Evolutionary conservation across 1,284 basidiomycete species (phyloP).

Genomic region (Inonotus hispidus): DNA sequence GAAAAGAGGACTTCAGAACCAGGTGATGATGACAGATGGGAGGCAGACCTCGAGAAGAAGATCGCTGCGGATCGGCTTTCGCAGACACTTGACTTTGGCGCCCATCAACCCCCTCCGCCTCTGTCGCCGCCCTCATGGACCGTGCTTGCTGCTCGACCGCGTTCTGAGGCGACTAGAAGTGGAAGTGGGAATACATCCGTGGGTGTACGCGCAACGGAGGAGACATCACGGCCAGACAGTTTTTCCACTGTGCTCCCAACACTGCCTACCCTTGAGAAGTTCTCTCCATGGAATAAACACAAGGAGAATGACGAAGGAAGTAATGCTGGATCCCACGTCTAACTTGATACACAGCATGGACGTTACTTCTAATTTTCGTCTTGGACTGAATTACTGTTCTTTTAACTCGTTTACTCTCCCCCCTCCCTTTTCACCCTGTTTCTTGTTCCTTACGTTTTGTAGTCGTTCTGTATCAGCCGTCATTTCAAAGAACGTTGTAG

Average conservation of each 20-base stretch:
- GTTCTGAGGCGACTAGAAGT: not conserved
- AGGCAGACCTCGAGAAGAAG: constrained; percentile 4
- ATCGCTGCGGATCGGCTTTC: not conserved
- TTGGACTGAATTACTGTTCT: not conserved
- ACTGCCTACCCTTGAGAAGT: constrained; percentile 6
- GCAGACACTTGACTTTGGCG: constrained; percentile 7
- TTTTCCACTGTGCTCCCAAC: constrained; percentile 7
- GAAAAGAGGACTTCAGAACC: not conserved
- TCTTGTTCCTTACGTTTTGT: not conserved
- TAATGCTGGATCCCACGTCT: not conserved
- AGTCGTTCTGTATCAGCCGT: no score
- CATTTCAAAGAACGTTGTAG: no score
- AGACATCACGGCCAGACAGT: not conserved
- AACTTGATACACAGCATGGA: not conserved
- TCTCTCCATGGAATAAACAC: constrained; percentile 4
- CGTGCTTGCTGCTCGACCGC: not conserved
- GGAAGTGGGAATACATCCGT: not conserved
- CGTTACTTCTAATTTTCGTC: not conserved
- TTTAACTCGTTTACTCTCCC: not conserved
- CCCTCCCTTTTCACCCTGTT: not conserved
- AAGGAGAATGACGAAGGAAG: not conserved
- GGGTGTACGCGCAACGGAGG: not conserved
- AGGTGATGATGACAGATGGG: not conserved
- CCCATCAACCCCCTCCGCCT: constrained; percentile 9
- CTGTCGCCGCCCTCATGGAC: constrained; percentile 7